Conservation (phyloP, 805 yeast species). For the Monosporozyma solicola region DNA sequence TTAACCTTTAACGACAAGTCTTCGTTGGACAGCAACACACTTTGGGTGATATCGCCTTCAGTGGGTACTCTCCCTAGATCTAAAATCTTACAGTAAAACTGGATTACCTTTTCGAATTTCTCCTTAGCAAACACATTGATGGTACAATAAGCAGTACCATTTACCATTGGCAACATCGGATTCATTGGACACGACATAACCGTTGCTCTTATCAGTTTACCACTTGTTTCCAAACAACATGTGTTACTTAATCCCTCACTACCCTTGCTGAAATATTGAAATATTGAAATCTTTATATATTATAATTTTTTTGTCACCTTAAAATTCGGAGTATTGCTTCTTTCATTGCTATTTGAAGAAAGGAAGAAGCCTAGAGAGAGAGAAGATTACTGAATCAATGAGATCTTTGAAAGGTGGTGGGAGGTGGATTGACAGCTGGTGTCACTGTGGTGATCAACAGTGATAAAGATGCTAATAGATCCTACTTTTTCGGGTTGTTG, state of each 20-base stretch:
- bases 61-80: constrained; percentile 6
- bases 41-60: not conserved
- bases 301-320: not conserved
- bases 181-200: not conserved
- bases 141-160: constrained; percentile 45
- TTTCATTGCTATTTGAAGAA: not conserved
- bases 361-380: not conserved
- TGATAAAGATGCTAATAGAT: not conserved
- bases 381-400: not conserved
- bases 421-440: not conserved
- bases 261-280: not conserved
- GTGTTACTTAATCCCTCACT: not conserved
- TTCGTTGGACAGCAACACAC: constrained; percentile 2
- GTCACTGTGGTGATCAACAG: not conserved
- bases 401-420: not conserved
- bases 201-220: not conserved
- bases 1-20: constrained; percentile 1
- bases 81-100: constrained; percentile 38
- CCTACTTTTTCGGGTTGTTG: not conserved
- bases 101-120: constrained; percentile 37
- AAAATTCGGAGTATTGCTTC: not conserved
- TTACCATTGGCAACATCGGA: constrained; percentile 28
- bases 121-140: constrained; percentile 41
- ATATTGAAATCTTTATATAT: not conserved
- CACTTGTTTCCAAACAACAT: not conserved